phyloP scores from a whole-genome alignment of 257 asterid genomes.

The Solanum ahanhuiri region DNA sequence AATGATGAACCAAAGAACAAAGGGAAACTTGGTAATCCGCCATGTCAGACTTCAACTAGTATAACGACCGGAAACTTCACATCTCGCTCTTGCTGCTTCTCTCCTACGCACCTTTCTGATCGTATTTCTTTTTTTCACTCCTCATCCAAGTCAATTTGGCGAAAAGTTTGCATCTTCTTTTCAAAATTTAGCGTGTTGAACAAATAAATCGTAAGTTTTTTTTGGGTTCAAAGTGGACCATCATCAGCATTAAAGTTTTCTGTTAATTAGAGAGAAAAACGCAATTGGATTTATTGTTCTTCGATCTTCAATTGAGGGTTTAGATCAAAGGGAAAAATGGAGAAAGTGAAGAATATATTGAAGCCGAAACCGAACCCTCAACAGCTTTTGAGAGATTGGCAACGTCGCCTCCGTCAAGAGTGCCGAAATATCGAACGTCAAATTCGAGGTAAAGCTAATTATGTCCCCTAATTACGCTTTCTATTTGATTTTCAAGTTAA shows the following conservation, averaged over 20 bases:
- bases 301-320: background rate
- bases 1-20: background rate
- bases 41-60: background rate
- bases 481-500: background rate
- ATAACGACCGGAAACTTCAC: background rate
- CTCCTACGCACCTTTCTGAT: background rate
- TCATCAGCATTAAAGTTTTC: background rate
- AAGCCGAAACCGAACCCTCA: slow-evolving; percentile 88
- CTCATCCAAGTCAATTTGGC: background rate
- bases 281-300: background rate
- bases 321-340: slow-evolving; percentile 21
- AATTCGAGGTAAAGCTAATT: slow-evolving; percentile 51
- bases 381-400: slow-evolving; percentile 88
- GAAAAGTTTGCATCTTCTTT: background rate
- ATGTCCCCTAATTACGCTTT: background rate
- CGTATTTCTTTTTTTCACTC: background rate
- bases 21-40: background rate
- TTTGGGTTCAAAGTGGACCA: background rate
- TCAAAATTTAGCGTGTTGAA: background rate
- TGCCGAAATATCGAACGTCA: slow-evolving; percentile 89
- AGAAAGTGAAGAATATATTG: slow-evolving; percentile 60
- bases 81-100: background rate
- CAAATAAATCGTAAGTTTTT: background rate
- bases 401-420: slow-evolving; percentile 95
- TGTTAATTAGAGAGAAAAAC: background rate